Evolutionary conservation across 1,284 basidiomycete species (phyloP), one percentile per base, ranked within the genome.

Genomic region (Tranzscheliella williamsii): DNA sequence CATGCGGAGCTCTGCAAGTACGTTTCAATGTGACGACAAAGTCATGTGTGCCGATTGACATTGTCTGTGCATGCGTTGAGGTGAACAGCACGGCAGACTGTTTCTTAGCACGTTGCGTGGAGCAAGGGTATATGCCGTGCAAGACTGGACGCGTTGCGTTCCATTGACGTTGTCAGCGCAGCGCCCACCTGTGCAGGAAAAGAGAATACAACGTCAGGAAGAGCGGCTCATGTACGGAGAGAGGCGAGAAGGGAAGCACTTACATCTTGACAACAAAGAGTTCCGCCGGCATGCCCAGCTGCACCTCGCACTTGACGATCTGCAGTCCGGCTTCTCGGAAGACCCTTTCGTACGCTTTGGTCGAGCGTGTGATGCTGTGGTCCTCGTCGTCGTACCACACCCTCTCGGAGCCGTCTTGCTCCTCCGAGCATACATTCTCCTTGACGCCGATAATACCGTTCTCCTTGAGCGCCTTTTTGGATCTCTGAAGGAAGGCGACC

Each of bases 361-460:
- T 63, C 5, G 75, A 76, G 12, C 70, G 51, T 0, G 75, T 77
- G 43, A 77, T 75, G 26, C 69, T 72, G 53, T 70, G 63, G 38
- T 77, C 75, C 40, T 76, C 72, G 35, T 75, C 67, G 38, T 77
- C 75, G 61, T 69, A 77, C 63, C 73, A 72, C 4, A 68, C 66
- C 8, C 63, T 42, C 35, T 77, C 75, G 18, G 40, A 50, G 17
- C 75, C 75, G 36, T 75, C 73, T n/a, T 48, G 58, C 8, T 54
- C 49, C 30, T 76, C 75, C 13, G 34, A 44, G 48, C 72, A 75
- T 0, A 77, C 71, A 34, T 77, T 77, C 42, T 77, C 75, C 58
- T 77, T 77, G 32, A 77, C 54, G 4, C 74, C 66, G 18, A 77
- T 75, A 22, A 71, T 47, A 12, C 74, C 74, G 5, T 27, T 24